Conservation (phyloP, 495 filamentous ascomycete species). For the Durotheca rogersii region DNA sequence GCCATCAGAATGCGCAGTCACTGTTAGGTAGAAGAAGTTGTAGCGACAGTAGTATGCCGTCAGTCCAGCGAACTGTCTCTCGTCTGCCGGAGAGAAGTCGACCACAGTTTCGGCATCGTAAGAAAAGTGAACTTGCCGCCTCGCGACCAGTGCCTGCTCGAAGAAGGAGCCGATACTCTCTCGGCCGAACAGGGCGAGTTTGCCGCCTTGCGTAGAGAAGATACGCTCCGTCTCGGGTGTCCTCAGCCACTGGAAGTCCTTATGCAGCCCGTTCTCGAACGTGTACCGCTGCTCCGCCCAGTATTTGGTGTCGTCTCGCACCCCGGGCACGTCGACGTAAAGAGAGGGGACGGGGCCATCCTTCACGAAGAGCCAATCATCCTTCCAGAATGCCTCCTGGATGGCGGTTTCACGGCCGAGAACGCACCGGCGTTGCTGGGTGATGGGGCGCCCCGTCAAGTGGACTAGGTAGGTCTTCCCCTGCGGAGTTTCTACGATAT, state of each 20-base stretch:
- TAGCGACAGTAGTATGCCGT: conserved; percentile 60
- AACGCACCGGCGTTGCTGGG: conserved; percentile 54
- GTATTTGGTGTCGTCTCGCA: conserved; percentile 50
- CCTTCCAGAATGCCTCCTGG: conserved; percentile 55
- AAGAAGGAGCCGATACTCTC: conserved; percentile 57
- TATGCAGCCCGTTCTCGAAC: conserved; percentile 47
- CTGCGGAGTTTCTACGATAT: conserved; percentile 58
- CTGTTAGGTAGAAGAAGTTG: conserved; percentile 60
- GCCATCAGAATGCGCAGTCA: conserved; percentile 55
- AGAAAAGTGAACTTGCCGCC: conserved; percentile 56
- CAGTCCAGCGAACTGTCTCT: conserved; percentile 57
- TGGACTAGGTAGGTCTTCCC: conserved; percentile 59
- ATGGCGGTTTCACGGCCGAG: conserved; percentile 57
- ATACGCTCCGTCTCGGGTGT: conserved; percentile 57
- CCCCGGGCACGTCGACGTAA: conserved; percentile 51
- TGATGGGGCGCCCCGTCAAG: conserved; percentile 53
- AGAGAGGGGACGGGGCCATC: conserved; percentile 55
- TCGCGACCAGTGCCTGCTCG: conserved; percentile 55
- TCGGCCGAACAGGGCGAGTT: conserved; percentile 49
- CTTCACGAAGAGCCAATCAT: conserved; percentile 60
- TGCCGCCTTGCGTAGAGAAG: conserved; percentile 41
- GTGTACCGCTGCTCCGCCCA: conserved; percentile 54
- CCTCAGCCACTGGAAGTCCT: conserved; percentile 59
- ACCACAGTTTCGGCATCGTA: conserved; percentile 58
- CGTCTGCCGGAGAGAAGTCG: conserved; percentile 52